Evolutionary conservation across 441 rosid species (phyloP).

Genomic region (Corymbia calophylla): DNA sequence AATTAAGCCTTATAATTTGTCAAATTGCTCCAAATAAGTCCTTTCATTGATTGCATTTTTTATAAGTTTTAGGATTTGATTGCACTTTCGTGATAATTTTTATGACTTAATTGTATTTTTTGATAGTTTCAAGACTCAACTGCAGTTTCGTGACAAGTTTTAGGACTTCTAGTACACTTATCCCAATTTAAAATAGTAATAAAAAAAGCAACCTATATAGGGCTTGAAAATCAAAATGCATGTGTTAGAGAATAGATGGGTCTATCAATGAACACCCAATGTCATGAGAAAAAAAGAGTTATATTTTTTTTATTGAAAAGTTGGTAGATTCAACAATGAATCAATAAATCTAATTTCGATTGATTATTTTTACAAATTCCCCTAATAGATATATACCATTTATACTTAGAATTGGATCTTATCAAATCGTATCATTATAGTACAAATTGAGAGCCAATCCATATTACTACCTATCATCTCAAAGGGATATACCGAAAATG

Average conservation of each 20-base stretch:
- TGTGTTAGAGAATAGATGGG: fast-evolving
- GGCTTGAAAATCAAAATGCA: background rate
- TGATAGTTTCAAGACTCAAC: fast-evolving
- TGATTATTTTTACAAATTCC: background rate
- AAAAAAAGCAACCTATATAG: background rate
- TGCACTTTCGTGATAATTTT: fast-evolving
- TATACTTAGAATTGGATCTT: background rate
- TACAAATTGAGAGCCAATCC: background rate
- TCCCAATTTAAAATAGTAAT: background rate
- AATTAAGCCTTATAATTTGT: too few relatives aligned
- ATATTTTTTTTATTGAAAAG: background rate
- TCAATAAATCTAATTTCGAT: background rate
- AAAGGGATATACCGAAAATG: background rate
- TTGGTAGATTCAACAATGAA: background rate
- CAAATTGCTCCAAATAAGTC: too few relatives aligned
- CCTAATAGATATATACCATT: background rate
- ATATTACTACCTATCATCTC: background rate
- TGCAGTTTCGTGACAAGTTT: fast-evolving
- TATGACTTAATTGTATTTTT: fast-evolving
- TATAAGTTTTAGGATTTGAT: too few relatives aligned
- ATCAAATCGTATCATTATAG: fast-evolving
- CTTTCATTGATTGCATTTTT: fast-evolving
- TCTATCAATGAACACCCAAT: background rate
- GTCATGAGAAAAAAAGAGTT: background rate
- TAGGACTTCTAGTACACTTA: fast-evolving